A percentile compares a stretch with the other conserved stretches of the same genome.
Evolutionary conservation across 2,329 filamentous ascomycete genomes (phyloP).

Genomic region (Rhytidhysteron rufulum): DNA sequence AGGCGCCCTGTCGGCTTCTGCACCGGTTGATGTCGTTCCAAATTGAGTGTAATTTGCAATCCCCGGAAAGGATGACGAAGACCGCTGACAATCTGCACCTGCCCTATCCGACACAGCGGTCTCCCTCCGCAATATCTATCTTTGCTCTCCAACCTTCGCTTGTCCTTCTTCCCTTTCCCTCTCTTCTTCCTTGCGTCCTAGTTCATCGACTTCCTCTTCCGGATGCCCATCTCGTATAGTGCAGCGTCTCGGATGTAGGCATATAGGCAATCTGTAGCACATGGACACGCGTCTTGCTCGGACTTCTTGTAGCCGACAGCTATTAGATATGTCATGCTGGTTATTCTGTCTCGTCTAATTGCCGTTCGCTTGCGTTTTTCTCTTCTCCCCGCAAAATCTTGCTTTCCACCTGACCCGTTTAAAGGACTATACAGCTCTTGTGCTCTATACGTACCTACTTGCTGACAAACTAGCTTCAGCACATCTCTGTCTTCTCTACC

Average conservation of each 20-base stretch:
- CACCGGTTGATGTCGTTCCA: background rate
- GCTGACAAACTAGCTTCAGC: too few relatives aligned
- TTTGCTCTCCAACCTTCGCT: background rate
- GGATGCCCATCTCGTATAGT: background rate
- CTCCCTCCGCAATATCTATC: background rate
- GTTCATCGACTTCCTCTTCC: background rate
- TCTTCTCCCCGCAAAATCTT: background rate
- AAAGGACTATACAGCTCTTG: background rate
- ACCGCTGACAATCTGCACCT: background rate
- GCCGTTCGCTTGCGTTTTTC: background rate
- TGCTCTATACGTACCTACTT: too few relatives aligned
- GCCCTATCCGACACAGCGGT: background rate
- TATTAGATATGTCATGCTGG: background rate
- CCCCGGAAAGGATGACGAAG: background rate
- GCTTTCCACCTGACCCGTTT: background rate
- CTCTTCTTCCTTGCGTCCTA: background rate
- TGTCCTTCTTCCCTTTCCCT: background rate
- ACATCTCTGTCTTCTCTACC: too few relatives aligned
- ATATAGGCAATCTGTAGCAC: background rate
- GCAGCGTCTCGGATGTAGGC: background rate
- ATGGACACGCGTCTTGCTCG: background rate
- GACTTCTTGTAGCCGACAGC: background rate
- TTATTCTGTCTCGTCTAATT: background rate
- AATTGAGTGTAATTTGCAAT: background rate
- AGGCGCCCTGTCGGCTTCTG: background rate